A percentile compares a stretch with the other conserved stretches of the same genome.
Evolutionary conservation across 78 protist species (phyloP).

Genomic region (Pelomyxa schiedti): DNA sequence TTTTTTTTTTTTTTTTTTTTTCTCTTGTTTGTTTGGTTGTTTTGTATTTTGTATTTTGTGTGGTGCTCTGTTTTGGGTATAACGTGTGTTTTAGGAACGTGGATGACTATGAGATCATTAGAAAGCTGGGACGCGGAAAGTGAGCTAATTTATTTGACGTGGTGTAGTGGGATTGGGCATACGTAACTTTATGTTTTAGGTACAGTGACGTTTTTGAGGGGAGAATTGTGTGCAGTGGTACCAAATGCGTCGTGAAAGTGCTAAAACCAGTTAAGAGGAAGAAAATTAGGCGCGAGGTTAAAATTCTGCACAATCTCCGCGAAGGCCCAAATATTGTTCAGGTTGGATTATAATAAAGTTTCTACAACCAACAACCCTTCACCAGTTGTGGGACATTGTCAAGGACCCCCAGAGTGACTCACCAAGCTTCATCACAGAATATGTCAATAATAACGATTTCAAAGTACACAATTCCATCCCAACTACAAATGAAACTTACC

Average conservation of each 20-base stretch:
- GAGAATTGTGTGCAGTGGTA: slow-evolving; percentile 19
- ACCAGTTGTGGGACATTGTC: slow-evolving; percentile 86
- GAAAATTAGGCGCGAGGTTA: slow-evolving; percentile 94
- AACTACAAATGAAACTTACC: too few relatives aligned
- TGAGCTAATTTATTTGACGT: too few relatives aligned
- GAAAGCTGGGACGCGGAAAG: slow-evolving; percentile 97
- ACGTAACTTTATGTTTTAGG: too few relatives aligned
- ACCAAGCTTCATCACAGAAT: slow-evolving; percentile 86
- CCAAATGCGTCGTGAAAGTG: slow-evolving; percentile 61
- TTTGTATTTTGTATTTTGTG: too few relatives aligned
- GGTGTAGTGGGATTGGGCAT: too few relatives aligned
- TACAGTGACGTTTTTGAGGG: slow-evolving; percentile 99
- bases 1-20: too few relatives aligned
- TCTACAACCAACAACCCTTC: slow-evolving; percentile 88
- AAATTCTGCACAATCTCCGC: slow-evolving; percentile 54
- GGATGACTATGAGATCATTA: slow-evolving; percentile 79
- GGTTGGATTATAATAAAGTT: slow-evolving; percentile 57
- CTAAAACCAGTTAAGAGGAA: slow-evolving; percentile 73
- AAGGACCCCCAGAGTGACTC: slow-evolving; percentile 82
- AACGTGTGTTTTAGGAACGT: slow-evolving; percentile 16
- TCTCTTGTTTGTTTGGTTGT: too few relatives aligned
- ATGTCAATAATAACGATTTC: slow-evolving; percentile 88
- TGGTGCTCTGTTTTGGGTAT: background rate
- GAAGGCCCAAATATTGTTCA: background rate
- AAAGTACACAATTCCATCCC: too few relatives aligned